Base-by-base conservation (phyloP, 768 basidiomycete genomes). In the Chiua virens region DNA sequence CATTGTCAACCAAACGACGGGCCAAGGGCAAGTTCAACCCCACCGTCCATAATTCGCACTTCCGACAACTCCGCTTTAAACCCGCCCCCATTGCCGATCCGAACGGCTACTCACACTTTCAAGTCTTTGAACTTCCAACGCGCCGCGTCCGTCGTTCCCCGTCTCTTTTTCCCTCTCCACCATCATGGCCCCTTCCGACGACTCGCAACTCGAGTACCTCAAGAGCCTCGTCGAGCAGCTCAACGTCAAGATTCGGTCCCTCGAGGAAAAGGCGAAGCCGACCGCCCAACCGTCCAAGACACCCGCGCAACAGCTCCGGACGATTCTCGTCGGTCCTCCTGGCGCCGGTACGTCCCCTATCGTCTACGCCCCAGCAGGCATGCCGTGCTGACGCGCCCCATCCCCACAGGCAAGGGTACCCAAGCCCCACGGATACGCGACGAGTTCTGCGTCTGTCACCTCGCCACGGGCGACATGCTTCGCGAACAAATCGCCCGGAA, bases 401-500 rank as follows among this genome's bases (percentile, higher is more conserved):
- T n/a, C 30, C 13, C 28, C 50, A 25, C 65, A 97, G 96, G 96
- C 59, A 99, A 99, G 79, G 97, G 97, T 23, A 99, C 97, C 3
- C 97, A 99, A 71, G 97, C 94, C 0, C 96, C 97, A 6, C 82
- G 79, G 67, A 94, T 99, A 75, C 85, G 87, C 46, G 86, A 92
- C 56, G 81, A 90, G 65, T 99, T 89, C 78, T 95, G 93, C 67
- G 84, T 99, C 40, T 99, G 97, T 78, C 97, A 99, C 75, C 77
- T 99, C 61, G 96, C 97, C 22, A 99, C 97, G 27, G 97, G 97
- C 18, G 97, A 99, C 76, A 96, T 99, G 93, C 80, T 99, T 51
- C 88, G 97, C 44, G 91, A 93, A 56, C 93, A 99, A 71, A 93
- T 99, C 54, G 65, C 83, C 32, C 71, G 85, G 67, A 88, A 95